Evolutionary conservation across 768 basidiomycete genomes (phyloP), one percentile per base, ranked within the genome.

Genomic region (Hericium erinaceus): DNA sequence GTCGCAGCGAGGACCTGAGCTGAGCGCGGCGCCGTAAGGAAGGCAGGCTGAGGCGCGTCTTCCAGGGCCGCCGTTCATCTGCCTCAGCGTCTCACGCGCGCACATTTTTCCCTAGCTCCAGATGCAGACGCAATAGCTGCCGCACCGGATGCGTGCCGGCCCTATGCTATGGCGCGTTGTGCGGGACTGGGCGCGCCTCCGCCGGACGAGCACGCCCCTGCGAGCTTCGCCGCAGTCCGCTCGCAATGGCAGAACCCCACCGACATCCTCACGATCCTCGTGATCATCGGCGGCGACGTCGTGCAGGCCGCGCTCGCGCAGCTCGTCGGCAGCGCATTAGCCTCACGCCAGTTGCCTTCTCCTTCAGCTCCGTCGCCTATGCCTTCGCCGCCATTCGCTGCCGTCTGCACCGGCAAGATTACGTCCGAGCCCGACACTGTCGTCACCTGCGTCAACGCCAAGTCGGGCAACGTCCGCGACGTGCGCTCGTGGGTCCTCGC

Each of bases 301-400:
- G 65, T 70, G 52, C 69, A 68, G 53, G 48, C 59, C 48, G 66
- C 68, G 9, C 58, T 72, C 44, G 70, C 70, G 15, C 69, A 69
- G 52, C 62, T 71, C 54, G 59, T 64, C 16, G 64, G 65, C 3
- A 49, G 51, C 28, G 28, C 28, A 7, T 7, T 54, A 24, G 12
- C 26, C 59, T 68, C 57, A 57, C 60, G 22, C 71, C 71, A 9
- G 66, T 70, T 38, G 67, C 70, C 18, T 71, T 71, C 59, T 67
- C 65, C 10, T 72, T 72, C 57, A 69, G 71, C 22, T 71, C 68
- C 69, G 67, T 71, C 26, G 66, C 67, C 10, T 72, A 71, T 48
- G 64, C 68, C 6, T 59, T 72, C 58, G 58, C 56, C 50, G 64
- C 67, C 39, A 57, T 70, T 67, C 11, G 58, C 61, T 39, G 60